Evolutionary conservation across 352 stramenopile species (phyloP), one percentile per base, ranked within the genome.

Genomic region (Pythium aristosporum): DNA sequence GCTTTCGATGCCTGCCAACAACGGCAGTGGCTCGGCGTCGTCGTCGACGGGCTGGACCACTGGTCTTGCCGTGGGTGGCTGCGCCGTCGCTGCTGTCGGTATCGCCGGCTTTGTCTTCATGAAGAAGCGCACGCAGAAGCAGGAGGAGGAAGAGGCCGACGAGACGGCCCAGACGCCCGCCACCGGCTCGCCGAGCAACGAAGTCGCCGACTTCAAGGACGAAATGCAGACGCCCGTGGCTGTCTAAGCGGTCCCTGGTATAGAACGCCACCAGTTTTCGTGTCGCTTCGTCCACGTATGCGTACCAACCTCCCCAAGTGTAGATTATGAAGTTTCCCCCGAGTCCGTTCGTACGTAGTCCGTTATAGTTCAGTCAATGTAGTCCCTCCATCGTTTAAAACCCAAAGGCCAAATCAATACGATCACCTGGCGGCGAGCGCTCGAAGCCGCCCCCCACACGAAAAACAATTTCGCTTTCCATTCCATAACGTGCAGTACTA

Each of bases 51-150:
- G 25, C 25, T 65, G 53, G 20, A 74, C 68, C 13, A 41, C 77
- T 10, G 69, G 69, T 9, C 59, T 82, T 43, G 71, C 71, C 1
- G 63, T 74, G 3, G 66, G 67, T 25, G 77, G 73, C 18, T 83
- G 74, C 61, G 69, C 74, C 30, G 73, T 76, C 10, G 77, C 62
- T 30, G 73, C 76, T n/a, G 68, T 82, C 13, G 77, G 62, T 41
- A 69, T 74, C 5, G 71, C 76, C 34, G 77, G 68, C 42, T 72
- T 80, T 43, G 63, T 72, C 34, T 50, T 82, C 42, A 52, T 80
- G 62, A 74, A 67, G 63, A 86, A 82, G 57, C 77, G 75, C 52
- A 71, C 74, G 65, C 56, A 55, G 21, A 21, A 58, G 32, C 25
- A 13, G 1, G 52, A 72, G 43, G n/a, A 32, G 18, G 42, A 30